Base-by-base conservation (phyloP, 495 filamentous ascomycete genomes). In the Penicillium herquei region DNA sequence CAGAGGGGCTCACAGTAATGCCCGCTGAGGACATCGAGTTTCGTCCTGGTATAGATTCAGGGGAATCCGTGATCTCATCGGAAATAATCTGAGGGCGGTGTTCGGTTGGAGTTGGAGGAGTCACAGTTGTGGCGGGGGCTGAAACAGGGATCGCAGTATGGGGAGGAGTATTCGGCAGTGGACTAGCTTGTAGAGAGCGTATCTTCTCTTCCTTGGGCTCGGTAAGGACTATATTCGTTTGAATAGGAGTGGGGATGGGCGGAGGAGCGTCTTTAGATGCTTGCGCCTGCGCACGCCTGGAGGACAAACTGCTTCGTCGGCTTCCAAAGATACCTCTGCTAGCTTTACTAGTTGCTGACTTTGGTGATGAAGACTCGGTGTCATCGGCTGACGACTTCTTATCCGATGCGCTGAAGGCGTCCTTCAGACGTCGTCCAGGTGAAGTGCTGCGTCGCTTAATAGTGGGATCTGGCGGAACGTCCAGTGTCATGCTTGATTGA, bases 101-200 rank as follows among this genome's bases (percentile, higher is more conserved):
- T 37, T 76, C 74, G 10, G 66, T 74, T 9, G 81, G 81, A 9
- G 80, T 82, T 2, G 81, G 81, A 11, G 81, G 81, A n/a, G 81
- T 84, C 40, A 82, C 70, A 10, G 78, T 82, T 4, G 79, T 83
- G 7, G 73, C 57, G 11, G 79, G 79, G 3, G 75, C 66, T 7
- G 70, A 66, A 32, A 75, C 64, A 6, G 71, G 69, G 26, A 75
- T 60, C 26, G 71, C 72, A 14, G 72, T 71, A 55, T 66, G 72
- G 0, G 75, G 72, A 41, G 78, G 78, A 35, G 79, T 81, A 33
- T 70, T 70, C 26, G 78, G 73, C 31, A 64, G 33, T 8, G 66
- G 62, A 37, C 63, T 68, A 9, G 58, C 62, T 55, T 62, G 45
- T 14, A 64, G 49, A n/a, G 57, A 53, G 50, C 47, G 63, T 51